These are phyloP conservation scores for Trypanosoma theileri DNA, from an alignment of 208 protist genomes.

Conservation along the genomic window DNA sequence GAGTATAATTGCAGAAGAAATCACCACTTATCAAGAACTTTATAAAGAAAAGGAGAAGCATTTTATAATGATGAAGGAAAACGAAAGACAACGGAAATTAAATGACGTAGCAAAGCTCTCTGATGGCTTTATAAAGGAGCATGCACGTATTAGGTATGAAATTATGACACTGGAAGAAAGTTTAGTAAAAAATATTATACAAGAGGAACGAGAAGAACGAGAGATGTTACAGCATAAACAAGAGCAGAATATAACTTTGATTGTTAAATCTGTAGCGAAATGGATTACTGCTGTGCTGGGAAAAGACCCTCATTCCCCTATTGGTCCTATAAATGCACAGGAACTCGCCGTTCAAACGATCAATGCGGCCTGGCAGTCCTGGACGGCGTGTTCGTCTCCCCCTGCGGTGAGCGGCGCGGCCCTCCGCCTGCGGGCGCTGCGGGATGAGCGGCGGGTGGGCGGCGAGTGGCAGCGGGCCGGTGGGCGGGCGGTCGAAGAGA, in stretches of 20 bases:
- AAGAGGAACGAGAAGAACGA: neutral
- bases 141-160: conserved; percentile 1
- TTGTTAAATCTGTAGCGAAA: neutral
- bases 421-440: too few species aligned
- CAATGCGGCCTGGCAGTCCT: too few species aligned
- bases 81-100: neutral
- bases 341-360: too few species aligned
- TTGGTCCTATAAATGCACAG: too few species aligned
- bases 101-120: neutral
- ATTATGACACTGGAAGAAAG: conserved; percentile 21
- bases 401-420: too few species aligned
- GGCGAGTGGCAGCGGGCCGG: too few species aligned
- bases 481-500: too few species aligned
- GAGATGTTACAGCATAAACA: neutral
- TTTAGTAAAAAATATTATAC: neutral
- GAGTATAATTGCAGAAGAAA: conserved; percentile 15
- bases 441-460: too few species aligned
- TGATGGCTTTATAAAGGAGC: conserved; percentile 2
- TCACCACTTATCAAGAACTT: neutral
- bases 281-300: neutral
- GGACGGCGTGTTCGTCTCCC: neutral
- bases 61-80: neutral
- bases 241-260: neutral
- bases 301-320: too few species aligned
- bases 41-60: neutral